Percentiles rank a stretch among this genome's conserved stretches.
phyloP scores from a whole-genome alignment of 1,139 yeast genomes.

The Geotrichum restrictum region DNA sequence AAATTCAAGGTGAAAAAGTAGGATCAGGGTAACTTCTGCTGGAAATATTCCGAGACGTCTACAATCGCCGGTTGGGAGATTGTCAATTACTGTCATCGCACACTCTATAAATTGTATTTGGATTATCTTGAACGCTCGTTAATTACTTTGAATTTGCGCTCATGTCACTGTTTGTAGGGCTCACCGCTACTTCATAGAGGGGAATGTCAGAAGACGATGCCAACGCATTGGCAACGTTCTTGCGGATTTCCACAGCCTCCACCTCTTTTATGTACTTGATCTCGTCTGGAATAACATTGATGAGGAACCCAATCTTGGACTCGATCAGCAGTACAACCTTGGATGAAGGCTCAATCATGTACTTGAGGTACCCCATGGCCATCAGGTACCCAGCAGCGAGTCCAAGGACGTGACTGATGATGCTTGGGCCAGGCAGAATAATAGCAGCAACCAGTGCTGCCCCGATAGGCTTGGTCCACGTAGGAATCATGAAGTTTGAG shows the following conservation, averaged over 20 bases:
- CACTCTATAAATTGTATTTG: too few species aligned
- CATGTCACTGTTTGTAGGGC: not conserved
- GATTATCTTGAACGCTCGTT: too few species aligned
- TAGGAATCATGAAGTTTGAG: slow-evolving; percentile 48
- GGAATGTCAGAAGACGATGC: slow-evolving; percentile 7
- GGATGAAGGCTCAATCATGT: slow-evolving; percentile 62
- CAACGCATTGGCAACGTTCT: not conserved
- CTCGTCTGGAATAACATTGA: slow-evolving; percentile 51
- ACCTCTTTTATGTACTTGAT: slow-evolving; percentile 56
- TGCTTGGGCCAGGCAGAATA: slow-evolving; percentile 57
- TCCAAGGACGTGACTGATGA: slow-evolving; percentile 66
- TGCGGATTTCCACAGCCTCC: slow-evolving; percentile 48
- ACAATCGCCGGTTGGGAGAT: not conserved
- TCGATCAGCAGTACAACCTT: slow-evolving; percentile 65
- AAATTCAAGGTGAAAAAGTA: slow-evolving; percentile 7
- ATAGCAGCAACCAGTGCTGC: slow-evolving; percentile 50
- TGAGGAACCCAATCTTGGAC: slow-evolving; percentile 47
- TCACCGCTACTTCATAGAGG: not conserved
- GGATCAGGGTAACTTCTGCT: slow-evolving; percentile 2
- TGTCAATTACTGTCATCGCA: not conserved
- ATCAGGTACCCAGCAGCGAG: slow-evolving; percentile 52
- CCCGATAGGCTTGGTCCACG: slow-evolving; percentile 56
- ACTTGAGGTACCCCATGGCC: slow-evolving; percentile 54
- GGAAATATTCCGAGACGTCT: not conserved
- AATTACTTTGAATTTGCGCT: not conserved